A percentile compares a stretch with the other conserved stretches of the same genome.
phyloP scores from a whole-genome alignment of 2,329 filamentous ascomycete genomes.

The Chaetothyriales sp. region DNA sequence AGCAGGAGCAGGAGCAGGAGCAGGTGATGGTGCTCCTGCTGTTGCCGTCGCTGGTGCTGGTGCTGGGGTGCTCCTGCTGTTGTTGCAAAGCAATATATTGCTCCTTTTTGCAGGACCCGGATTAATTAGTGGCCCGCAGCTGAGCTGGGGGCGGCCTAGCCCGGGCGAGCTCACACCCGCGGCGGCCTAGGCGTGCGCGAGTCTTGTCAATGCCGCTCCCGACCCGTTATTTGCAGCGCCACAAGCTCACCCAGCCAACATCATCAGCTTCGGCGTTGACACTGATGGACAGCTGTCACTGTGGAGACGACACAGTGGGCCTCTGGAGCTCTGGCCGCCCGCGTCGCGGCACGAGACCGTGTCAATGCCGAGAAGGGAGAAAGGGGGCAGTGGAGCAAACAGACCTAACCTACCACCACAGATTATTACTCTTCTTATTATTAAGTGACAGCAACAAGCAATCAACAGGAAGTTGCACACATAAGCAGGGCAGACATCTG shows the following conservation, averaged over 20 bases:
- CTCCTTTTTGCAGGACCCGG: too few relatives aligned
- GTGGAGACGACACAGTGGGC: neutral
- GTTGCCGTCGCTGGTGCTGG: too few relatives aligned
- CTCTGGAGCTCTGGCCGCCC: neutral
- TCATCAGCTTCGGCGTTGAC: neutral
- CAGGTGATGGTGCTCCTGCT: too few relatives aligned
- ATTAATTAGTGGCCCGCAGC: neutral
- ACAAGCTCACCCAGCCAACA: neutral
- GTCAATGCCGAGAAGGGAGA: neutral
- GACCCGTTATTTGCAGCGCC: neutral
- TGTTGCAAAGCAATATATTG: too few relatives aligned
- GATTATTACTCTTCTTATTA: too few relatives aligned
- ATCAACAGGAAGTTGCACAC: too few relatives aligned
- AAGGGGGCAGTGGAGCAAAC: neutral
- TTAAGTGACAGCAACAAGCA: too few relatives aligned
- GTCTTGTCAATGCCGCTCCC: neutral
- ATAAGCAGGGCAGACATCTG: too few relatives aligned
- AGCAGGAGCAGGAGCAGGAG: too few relatives aligned
- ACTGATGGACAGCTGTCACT: neutral
- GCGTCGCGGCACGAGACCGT: neutral
- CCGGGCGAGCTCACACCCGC: neutral
- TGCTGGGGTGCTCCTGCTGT: neutral
- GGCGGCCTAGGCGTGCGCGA: neutral
- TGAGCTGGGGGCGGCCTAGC: neutral
- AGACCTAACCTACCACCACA: neutral